phyloP scores from a whole-genome alignment of 108 stramenopile genomes.

The Chaetoceros muelleri region DNA sequence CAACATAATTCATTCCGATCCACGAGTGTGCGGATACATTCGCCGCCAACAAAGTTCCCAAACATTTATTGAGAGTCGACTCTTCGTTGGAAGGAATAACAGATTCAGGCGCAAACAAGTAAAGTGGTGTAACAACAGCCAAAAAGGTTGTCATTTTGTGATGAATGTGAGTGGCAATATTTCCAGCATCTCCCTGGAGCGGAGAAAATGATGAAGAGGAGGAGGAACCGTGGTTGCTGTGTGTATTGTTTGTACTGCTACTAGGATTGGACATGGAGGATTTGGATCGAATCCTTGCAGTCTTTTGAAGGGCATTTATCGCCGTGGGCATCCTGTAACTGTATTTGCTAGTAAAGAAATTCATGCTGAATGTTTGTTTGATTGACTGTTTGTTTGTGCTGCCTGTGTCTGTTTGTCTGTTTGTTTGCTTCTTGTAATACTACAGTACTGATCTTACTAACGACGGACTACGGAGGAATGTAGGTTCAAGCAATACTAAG shows the following conservation, averaged over 20 bases:
- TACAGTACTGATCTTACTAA: too few species aligned
- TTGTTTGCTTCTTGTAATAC: too few species aligned
- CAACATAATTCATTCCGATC: slow-evolving; percentile 89
- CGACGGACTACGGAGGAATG: too few species aligned
- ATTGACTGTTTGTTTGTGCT: too few species aligned
- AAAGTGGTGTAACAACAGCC: slow-evolving; percentile 49
- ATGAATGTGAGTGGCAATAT: slow-evolving; percentile 56
- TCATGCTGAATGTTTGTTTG: too few species aligned
- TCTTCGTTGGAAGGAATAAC: slow-evolving; percentile 44
- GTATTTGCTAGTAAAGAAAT: too few species aligned
- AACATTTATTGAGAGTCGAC: slow-evolving; percentile 35
- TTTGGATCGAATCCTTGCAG: too few species aligned
- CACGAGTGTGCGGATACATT: slow-evolving; percentile 73
- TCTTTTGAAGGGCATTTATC: too few species aligned
- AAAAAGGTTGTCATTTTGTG: slow-evolving; percentile 59
- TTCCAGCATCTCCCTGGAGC: slow-evolving; percentile 63
- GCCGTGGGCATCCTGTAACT: too few species aligned
- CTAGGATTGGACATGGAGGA: not conserved
- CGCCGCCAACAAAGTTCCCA: slow-evolving; percentile 62
- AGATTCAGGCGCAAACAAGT: slow-evolving; percentile 55
- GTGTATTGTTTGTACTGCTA: slow-evolving; percentile 3
- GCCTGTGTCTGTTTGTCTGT: too few species aligned
- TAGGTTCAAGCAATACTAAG: too few species aligned
- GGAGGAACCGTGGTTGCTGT: slow-evolving; percentile 10
- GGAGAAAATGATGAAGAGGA: slow-evolving; percentile 22